A percentile compares a stretch with the other conserved stretches of the same genome.
phyloP scores from a whole-genome alignment of 768 basidiomycete species.

The Hortiboletus flavorubellus region DNA sequence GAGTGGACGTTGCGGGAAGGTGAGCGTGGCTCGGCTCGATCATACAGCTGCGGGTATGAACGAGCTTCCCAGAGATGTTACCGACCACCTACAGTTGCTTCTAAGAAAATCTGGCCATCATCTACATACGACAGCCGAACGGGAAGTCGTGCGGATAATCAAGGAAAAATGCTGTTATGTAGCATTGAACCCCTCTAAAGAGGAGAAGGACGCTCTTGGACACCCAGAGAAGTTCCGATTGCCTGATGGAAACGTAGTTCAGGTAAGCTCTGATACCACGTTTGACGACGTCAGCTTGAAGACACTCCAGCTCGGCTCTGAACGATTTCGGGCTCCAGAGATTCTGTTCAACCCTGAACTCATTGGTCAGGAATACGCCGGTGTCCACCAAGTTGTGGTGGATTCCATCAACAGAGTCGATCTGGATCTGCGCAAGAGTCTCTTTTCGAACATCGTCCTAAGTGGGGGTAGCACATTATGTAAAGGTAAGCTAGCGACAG shows the following conservation, averaged over 20 bases:
- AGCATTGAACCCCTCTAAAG: slow-evolving; percentile 87
- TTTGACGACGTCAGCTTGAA: slow-evolving; percentile 12
- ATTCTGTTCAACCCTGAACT: slow-evolving; percentile 97
- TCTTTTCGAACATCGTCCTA: slow-evolving; percentile 96
- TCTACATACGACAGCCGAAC: slow-evolving; percentile 94
- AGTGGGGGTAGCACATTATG: slow-evolving; percentile 96
- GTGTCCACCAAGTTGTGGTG: slow-evolving; percentile 98
- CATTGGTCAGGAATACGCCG: slow-evolving; percentile 93
- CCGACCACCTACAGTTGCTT: slow-evolving; percentile 91
- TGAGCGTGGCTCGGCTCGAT: slow-evolving; percentile 30
- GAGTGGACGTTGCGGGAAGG: slow-evolving; percentile 97
- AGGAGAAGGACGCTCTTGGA: slow-evolving; percentile 85
- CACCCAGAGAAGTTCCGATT: slow-evolving; percentile 85
- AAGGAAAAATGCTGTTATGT: slow-evolving; percentile 99
- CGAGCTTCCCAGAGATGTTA: slow-evolving; percentile 70
- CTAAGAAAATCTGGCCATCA: slow-evolving; percentile 94
- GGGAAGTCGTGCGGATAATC: slow-evolving; percentile 93
- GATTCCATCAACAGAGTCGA: slow-evolving; percentile 97
- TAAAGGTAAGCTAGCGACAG: slow-evolving; percentile 55
- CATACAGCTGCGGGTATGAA: not conserved
- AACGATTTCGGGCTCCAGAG: slow-evolving; percentile 96
- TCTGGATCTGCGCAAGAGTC: slow-evolving; percentile 89
- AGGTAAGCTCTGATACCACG: slow-evolving; percentile 47
- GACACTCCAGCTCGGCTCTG: slow-evolving; percentile 72
- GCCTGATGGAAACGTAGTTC: slow-evolving; percentile 92